phyloP scores from a whole-genome alignment of 75 land plant species.

The Picea sitchensis region DNA sequence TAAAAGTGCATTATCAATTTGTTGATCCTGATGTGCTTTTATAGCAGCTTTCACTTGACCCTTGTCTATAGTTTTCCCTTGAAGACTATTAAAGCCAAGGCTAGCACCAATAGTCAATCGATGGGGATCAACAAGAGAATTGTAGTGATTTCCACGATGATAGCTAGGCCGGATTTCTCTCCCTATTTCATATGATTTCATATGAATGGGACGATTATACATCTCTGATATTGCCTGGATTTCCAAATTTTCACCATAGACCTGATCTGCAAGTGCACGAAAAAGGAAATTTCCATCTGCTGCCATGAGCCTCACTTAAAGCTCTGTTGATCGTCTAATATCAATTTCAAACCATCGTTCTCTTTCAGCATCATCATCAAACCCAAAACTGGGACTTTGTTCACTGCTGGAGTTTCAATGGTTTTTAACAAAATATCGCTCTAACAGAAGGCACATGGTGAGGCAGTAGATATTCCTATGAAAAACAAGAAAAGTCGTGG shows the following conservation, averaged over 20 bases:
- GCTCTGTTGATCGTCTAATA: constrained; percentile 66
- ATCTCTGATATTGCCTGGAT: too few species aligned
- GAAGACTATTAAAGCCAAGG: constrained; percentile 92
- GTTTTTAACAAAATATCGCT: too few species aligned
- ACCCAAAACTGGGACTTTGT: constrained; percentile 38
- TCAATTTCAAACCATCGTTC: constrained; percentile 68
- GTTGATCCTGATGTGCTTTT: constrained; percentile 96
- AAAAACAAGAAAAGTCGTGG: too few species aligned
- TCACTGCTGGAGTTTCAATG: too few species aligned
- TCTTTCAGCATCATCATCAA: constrained; percentile 41
- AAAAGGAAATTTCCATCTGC: constrained; percentile 96
- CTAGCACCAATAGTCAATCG: constrained; percentile 83
- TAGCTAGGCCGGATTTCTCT: constrained; percentile 85
- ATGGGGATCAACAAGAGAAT: constrained; percentile 89
- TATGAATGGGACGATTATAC: too few species aligned
- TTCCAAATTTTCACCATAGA: constrained; percentile 66
- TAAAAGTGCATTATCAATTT: constrained; percentile 93
- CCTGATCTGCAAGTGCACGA: constrained; percentile 97
- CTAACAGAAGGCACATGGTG: too few species aligned
- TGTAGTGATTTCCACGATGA: constrained; percentile 96
- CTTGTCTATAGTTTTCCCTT: constrained; percentile 78
- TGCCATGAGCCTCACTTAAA: constrained; percentile 82
- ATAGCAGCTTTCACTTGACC: constrained; percentile 97
- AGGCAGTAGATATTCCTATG: too few species aligned
- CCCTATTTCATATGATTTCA: too few species aligned